These are phyloP conservation scores for Diaporthe vexans DNA, from an alignment of 2,329 filamentous ascomycete genomes.

Conservation along the genomic window DNA sequence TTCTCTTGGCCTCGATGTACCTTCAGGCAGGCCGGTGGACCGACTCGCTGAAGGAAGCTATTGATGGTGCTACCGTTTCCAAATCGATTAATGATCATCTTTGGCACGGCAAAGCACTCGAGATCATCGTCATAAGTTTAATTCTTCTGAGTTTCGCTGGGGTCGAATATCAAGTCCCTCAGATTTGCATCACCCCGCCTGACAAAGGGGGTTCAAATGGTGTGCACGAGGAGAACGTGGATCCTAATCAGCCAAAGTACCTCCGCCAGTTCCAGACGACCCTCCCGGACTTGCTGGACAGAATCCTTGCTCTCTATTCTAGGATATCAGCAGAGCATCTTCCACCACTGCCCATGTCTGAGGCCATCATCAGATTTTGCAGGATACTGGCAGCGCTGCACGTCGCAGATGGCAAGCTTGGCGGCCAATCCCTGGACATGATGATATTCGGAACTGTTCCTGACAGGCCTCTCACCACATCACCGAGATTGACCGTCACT, in stretches of 20 bases:
- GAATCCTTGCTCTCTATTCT: slow-evolving; percentile 81
- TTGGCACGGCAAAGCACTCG: slow-evolving; percentile 97
- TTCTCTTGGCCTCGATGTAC: slow-evolving; percentile 88
- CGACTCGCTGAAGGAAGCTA: slow-evolving; percentile 86
- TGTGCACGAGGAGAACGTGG: slow-evolving; percentile 55
- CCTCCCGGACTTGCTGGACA: slow-evolving; percentile 81
- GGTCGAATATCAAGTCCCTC: slow-evolving; percentile 83
- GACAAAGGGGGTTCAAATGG: slow-evolving; percentile 57
- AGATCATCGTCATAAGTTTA: slow-evolving; percentile 86
- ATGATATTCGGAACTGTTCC: slow-evolving; percentile 74
- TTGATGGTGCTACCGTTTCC: slow-evolving; percentile 83
- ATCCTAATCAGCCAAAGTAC: slow-evolving; percentile 64
- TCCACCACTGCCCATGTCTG: slow-evolving; percentile 78
- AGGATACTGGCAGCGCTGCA: slow-evolving; percentile 79
- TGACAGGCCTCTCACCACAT: slow-evolving; percentile 63
- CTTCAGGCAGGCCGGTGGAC: slow-evolving; percentile 91
- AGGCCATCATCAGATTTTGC: slow-evolving; percentile 80
- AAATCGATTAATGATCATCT: slow-evolving; percentile 89
- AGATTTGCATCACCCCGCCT: slow-evolving; percentile 65
- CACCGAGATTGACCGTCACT: slow-evolving; percentile 68
- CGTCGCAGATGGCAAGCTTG: slow-evolving; percentile 73
- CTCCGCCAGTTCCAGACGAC: slow-evolving; percentile 68
- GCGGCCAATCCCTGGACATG: slow-evolving; percentile 71
- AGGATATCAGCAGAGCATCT: slow-evolving; percentile 79
- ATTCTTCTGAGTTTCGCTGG: slow-evolving; percentile 87